Conservation (phyloP, 495 filamentous ascomycete genomes). For the Chaetomium tenue region DNA sequence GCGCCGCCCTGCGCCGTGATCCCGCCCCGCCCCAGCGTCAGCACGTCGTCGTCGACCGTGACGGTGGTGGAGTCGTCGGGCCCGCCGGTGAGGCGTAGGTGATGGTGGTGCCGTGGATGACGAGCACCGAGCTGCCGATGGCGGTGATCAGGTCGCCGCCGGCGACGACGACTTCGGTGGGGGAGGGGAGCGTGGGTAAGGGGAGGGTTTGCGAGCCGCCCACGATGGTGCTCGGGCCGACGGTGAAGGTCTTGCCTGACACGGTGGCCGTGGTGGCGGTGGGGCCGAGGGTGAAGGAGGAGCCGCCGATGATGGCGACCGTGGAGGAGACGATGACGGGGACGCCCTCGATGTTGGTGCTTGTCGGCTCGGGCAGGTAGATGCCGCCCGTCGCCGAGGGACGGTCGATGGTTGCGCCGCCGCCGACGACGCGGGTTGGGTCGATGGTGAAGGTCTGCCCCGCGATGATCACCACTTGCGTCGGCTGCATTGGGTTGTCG, state of each 20-base stretch:
- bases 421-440: constrained; percentile 43
- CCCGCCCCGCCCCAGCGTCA: constrained; percentile 50
- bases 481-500: constrained; percentile 36
- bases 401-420: constrained; percentile 41
- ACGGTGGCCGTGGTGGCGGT: constrained; percentile 25
- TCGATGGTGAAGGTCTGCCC: constrained; percentile 46
- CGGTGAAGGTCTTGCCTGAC: constrained; percentile 46
- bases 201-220: constrained; percentile 40
- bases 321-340: constrained; percentile 44
- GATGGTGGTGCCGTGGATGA: constrained; percentile 47
- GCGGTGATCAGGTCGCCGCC: constrained; percentile 49
- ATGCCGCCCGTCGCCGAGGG: constrained; percentile 31
- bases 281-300: constrained; percentile 44
- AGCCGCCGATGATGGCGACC: constrained; percentile 46
- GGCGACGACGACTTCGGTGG: constrained; percentile 45
- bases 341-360: constrained; percentile 41
- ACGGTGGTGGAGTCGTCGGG: constrained; percentile 31
- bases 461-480: constrained; percentile 42
- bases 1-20: constrained; percentile 26
- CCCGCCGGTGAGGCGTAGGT: constrained; percentile 37
- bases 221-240: constrained; percentile 47
- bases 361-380: constrained; percentile 37
- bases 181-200: constrained; percentile 32
- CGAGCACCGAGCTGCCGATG: constrained; percentile 43
- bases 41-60: constrained; percentile 43